Evolutionary conservation across 176 grass and related monocot species (phyloP).

Genomic region (Musa itinerans): DNA sequence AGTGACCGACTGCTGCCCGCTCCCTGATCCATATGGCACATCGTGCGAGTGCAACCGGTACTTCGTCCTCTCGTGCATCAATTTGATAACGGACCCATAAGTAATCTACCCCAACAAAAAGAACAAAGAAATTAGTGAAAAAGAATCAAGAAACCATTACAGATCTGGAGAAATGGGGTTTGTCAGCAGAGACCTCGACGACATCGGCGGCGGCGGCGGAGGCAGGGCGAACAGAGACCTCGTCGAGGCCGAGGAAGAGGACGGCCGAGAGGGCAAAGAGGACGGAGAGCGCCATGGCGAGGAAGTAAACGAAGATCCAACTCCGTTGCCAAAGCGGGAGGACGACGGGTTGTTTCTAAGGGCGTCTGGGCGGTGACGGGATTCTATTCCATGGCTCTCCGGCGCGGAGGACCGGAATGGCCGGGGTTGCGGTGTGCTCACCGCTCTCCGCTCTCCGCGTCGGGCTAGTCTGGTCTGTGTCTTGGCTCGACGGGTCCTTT

Average conservation of each 20-base stretch:
- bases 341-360: too few relatives aligned
- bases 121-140: constrained; percentile 6
- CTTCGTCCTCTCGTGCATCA: constrained; percentile 87
- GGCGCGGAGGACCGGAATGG: too few relatives aligned
- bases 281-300: constrained; percentile 1
- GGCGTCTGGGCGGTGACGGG: too few relatives aligned
- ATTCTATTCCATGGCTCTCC: too few relatives aligned
- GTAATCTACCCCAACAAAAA: constrained; percentile 37
- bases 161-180: background rate
- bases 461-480: too few relatives aligned
- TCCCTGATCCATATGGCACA: constrained; percentile 67
- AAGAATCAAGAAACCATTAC: background rate
- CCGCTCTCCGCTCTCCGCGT: too few relatives aligned
- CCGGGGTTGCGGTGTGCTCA: too few relatives aligned
- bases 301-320: background rate
- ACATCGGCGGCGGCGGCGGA: background rate
- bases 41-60: constrained; percentile 74
- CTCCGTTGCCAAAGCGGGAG: too few relatives aligned
- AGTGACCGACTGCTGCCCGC: constrained; percentile 78
- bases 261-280: background rate
- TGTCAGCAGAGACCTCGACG: background rate
- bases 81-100: constrained; percentile 50
- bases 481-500: too few relatives aligned
- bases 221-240: background rate
- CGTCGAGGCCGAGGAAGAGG: constrained; percentile 1